These are phyloP conservation scores for Saccharomyces hybrid DNA, from an alignment of 1,139 yeast genomes.

Conservation along the genomic window DNA sequence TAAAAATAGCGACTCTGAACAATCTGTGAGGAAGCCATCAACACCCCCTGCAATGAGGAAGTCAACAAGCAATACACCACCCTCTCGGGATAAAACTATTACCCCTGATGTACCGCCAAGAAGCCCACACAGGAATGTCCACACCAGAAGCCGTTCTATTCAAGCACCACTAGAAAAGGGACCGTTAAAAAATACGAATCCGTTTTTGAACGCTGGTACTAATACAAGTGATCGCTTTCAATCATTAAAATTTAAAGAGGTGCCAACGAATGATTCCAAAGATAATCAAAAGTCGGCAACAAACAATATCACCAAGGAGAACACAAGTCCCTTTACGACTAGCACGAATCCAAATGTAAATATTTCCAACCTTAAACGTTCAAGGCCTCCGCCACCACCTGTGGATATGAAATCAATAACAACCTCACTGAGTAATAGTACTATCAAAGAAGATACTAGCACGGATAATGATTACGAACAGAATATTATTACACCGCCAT, in stretches of 20 bases:
- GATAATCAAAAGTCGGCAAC: no score
- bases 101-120: not conserved
- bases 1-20: slow-evolving; percentile 1
- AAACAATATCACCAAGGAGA: not conserved
- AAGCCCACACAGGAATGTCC: not conserved
- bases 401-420: slow-evolving; percentile 7
- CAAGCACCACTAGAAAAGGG: slow-evolving; percentile 7
- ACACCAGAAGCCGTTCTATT: not conserved
- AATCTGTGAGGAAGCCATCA: not conserved
- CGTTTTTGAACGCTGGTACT: slow-evolving; percentile 4
- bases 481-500: not conserved
- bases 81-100: not conserved
- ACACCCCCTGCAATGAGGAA: not conserved
- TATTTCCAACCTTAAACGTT: not conserved
- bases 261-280: not conserved
- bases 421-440: not conserved
- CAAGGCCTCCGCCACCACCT: slow-evolving; percentile 16
- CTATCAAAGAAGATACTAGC: not conserved
- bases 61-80: not conserved
- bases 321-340: not conserved
- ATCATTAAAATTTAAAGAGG: not conserved
- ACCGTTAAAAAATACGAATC: slow-evolving; percentile 9
- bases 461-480: not conserved
- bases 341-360: not conserved
- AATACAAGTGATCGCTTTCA: not conserved